Base-by-base conservation (phyloP, 2,329 filamentous ascomycete genomes). In the Dothistroma septosporum region DNA sequence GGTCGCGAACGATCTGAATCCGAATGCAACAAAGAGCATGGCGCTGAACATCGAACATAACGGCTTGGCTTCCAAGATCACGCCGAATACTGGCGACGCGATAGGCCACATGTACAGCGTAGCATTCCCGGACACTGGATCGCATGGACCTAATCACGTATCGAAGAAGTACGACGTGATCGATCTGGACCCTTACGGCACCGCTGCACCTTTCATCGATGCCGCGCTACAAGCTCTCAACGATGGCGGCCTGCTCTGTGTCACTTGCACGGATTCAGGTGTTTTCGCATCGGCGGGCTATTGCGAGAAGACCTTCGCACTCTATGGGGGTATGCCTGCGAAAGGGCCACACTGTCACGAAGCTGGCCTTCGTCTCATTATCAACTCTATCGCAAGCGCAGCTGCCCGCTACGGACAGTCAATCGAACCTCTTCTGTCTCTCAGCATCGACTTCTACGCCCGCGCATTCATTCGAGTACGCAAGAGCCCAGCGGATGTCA, bases 231-330 rank as follows among this genome's bases (percentile, higher is more conserved):
- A 97, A 76, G 86, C 90, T 1, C 84, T 97, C 8, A 86, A 89
- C 65, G 91, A 97, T 68, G 93, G 93, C 1, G 94, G 94, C 4
- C 81, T 99, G 44, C 82, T 99, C 4, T 97, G 92, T 73, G 89
- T 99, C 5, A 99, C 94, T 1, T 99, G 94, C 76, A 99, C 94
- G 0, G 94, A 99, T 75, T 92, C 93, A 10, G 92, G 90, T 10
- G 91, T 99, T 2, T 99, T 92, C 83, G 93, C 93, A 1, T 96
- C 93, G 0, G 90, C 91, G 68, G 91, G 92, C 59, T 99, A 97
- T 72, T 87, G 90, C 1, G 94, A 99, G 75, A 99, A 99, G 79
- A 86, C 91, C 2, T 99, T 87, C 74, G 87, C 93, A 0, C 81
- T 96, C n/a, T 99, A 99, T 71, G 94, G 94, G 3, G 94, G 94